Evolutionary conservation across 2,329 filamentous ascomycete species (phyloP).

Genomic region (Beauveria rudraprayagi): DNA sequence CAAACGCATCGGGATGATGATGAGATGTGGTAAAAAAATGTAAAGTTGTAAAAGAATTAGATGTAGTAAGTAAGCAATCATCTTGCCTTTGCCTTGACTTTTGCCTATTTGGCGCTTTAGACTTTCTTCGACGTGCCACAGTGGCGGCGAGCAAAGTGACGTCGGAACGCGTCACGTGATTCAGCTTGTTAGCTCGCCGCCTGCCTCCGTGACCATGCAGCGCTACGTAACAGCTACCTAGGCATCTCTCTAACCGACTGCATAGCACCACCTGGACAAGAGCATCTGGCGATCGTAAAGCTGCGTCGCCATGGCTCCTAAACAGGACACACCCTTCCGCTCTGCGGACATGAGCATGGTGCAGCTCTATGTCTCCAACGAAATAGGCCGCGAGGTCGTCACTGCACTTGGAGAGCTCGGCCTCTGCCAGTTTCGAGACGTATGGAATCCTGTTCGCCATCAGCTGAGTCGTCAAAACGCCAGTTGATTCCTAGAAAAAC

Average conservation of each 20-base stretch:
- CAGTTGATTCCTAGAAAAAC: not conserved
- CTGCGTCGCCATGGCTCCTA: slow-evolving; percentile 48
- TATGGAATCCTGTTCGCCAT: slow-evolving; percentile 38
- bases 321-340: slow-evolving; percentile 93
- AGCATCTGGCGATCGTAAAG: slow-evolving; percentile 21
- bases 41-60: too few species aligned
- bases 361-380: slow-evolving; percentile 98
- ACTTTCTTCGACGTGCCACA: not conserved
- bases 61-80: too few species aligned
- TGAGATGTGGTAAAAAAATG: too few species aligned
- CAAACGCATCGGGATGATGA: too few species aligned
- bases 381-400: slow-evolving; percentile 96
- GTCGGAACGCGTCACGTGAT: slow-evolving; percentile 7
- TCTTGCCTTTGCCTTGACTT: too few species aligned
- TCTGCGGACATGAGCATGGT: slow-evolving; percentile 99
- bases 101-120: not conserved
- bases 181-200: not conserved
- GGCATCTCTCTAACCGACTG: slow-evolving; percentile 3
- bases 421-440: slow-evolving; percentile 94
- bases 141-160: not conserved
- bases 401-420: slow-evolving; percentile 94
- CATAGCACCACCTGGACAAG: slow-evolving; percentile 20
- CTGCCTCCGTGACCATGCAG: not conserved
- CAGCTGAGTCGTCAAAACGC: not conserved
- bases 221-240: slow-evolving; percentile 11